These are phyloP conservation scores for Xylariaceae sp. DNA, from an alignment of 2,329 filamentous ascomycete species.

Conservation along the genomic window DNA sequence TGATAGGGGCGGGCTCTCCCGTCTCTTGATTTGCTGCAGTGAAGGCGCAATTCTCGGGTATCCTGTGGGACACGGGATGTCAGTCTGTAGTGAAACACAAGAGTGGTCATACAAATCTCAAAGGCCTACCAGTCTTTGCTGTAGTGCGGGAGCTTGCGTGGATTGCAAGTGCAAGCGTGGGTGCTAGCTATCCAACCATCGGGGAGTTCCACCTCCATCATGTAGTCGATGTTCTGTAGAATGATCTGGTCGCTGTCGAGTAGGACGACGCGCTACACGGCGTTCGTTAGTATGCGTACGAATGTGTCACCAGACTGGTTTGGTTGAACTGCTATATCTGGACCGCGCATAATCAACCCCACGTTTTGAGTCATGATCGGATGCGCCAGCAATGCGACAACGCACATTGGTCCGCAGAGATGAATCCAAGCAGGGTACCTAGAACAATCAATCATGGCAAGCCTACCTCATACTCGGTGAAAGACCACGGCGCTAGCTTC, in stretches of 20 bases:
- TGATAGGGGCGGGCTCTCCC: conserved; percentile 27
- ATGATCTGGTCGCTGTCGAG: conserved; percentile 33
- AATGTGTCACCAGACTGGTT: conserved; percentile 8
- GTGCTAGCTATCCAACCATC: conserved; percentile 33
- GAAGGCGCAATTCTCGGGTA: conserved; percentile 31
- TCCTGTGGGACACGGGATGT: conserved; percentile 15
- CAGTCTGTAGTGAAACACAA: background rate
- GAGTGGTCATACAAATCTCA: background rate
- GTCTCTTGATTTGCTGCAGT: conserved; percentile 30
- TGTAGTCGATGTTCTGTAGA: conserved; percentile 32
- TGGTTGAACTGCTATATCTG: background rate
- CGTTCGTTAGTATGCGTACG: background rate
- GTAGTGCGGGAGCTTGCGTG: conserved; percentile 31
- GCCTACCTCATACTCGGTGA: conserved; percentile 31
- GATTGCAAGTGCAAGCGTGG: conserved; percentile 33
- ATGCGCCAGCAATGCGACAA: conserved; percentile 3
- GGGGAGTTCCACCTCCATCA: conserved; percentile 31
- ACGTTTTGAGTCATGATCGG: conserved; percentile 2
- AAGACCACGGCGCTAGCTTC: conserved; percentile 33
- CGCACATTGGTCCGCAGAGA: background rate
- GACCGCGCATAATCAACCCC: conserved; percentile 4
- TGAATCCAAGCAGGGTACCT: background rate
- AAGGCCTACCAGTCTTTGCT: conserved; percentile 30
- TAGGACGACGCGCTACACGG: conserved; percentile 29
- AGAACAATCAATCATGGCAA: conserved; percentile 2